These are phyloP conservation scores for Gyromitra esculenta DNA, from an alignment of 2,329 filamentous ascomycete genomes.

Conservation along the genomic window DNA sequence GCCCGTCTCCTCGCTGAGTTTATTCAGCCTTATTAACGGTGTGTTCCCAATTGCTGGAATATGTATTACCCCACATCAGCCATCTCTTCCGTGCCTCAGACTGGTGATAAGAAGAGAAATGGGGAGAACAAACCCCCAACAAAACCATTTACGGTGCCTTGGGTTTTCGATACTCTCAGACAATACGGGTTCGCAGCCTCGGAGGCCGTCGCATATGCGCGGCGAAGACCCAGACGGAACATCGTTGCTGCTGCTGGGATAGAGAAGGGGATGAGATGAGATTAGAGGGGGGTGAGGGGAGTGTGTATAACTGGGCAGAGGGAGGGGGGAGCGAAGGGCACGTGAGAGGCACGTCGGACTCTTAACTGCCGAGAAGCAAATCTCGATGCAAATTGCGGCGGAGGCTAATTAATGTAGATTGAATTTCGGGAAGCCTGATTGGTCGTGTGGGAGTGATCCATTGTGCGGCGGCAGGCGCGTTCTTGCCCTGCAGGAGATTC, in stretches of 20 bases:
- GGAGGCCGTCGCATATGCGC: slow-evolving; percentile 53
- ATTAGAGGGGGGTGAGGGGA: slow-evolving; percentile 5
- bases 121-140: slow-evolving; percentile 72
- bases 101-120: neutral
- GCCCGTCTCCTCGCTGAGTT: slow-evolving; percentile 86
- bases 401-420: neutral
- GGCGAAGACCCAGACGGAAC: slow-evolving; percentile 53
- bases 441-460: neutral
- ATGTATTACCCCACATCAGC: slow-evolving; percentile 49
- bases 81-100: neutral
- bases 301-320: neutral
- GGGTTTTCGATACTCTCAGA: slow-evolving; percentile 78
- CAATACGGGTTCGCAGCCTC: slow-evolving; percentile 69
- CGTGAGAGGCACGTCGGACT: slow-evolving; percentile 4
- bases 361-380: slow-evolving; percentile 1
- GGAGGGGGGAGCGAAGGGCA: neutral
- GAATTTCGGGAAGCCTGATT: slow-evolving; percentile 2
- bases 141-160: slow-evolving; percentile 80
- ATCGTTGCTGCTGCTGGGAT: slow-evolving; percentile 18
- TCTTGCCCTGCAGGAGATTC: slow-evolving; percentile 22
- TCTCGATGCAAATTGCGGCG: neutral
- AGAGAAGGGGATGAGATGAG: neutral
- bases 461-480: neutral
- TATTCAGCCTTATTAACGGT: slow-evolving; percentile 88
- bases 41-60: slow-evolving; percentile 91